Base-by-base conservation (phyloP, 2,329 filamentous ascomycete genomes). In the Fusarium sororula region DNA sequence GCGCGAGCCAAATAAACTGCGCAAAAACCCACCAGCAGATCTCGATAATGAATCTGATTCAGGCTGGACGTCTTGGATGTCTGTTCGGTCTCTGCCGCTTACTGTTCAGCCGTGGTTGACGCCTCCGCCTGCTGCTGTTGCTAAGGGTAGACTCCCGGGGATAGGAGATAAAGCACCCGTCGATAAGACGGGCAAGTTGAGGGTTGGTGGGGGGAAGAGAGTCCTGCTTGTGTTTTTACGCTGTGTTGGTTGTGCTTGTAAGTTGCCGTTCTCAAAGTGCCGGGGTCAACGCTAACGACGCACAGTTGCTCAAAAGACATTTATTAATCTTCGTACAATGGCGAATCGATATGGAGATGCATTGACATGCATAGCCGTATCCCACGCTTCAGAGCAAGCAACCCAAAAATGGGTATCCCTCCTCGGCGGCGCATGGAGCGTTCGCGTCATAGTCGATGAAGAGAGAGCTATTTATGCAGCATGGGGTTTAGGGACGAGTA, bases 361-460 rank as follows among this genome's bases (percentile, higher is more conserved):
- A 47, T 81, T 90, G 17, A 84, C 84, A 66, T 90, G 88, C 82
- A 83, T 91, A 63, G 89, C 89, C 71, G 83, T 91, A 57, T 90
- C 89, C 30, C 89, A 91, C 81, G 87, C 89, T 44, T 90, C 89
- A 14, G 80, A 83, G 8, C 82, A 84, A 28, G 88, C 89, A 37
- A 91, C 89, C 3, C 80, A 84, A 42, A 87, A 87, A 71, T 91
- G 89, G 89, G 76, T 90, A 51, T 86, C 88, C 71, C 82, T 89
- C 24, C 79, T 91, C 18, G 89, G 89, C 78, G 89, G 89, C 66
- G 82, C 87, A 20, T 89, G 89, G 87, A 85, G 84, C 78, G 84
- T 90, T 37, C 84, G 87, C 70, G 79, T 91, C 6, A 79, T 91
- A 63, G 80, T 90, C 63, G 89, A 91, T 80, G 85, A 89, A 75